Base-by-base conservation (phyloP, 2,329 filamentous ascomycete genomes). In the Verticillium albo-atrum region DNA sequence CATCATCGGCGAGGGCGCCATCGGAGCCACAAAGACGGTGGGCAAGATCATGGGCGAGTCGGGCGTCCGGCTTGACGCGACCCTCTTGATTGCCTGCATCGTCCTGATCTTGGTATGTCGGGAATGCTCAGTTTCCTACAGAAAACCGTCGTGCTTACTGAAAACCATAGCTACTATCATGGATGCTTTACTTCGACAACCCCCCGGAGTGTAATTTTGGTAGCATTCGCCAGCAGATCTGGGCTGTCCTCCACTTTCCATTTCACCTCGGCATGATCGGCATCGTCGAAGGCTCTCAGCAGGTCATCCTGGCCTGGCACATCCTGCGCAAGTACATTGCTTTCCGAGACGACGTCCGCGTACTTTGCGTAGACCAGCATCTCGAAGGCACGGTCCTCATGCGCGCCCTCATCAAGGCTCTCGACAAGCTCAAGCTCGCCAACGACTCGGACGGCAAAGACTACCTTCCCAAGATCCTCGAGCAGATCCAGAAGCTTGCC, bases 1-100 rank as follows among this genome's bases (percentile, higher is more conserved):
- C 56, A 83, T 86, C 55, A 82, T 85, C 63, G 82, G 83, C 2
- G 82, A 85, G 64, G 82, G 82, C 26, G 80, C 82, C 17, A 85
- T 85, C 60, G 78, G 79, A 10, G 74, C 82, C n/a, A 79, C 82
- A 42, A 78, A 77, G 65, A 77, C 74, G 6, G 61, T 71, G 17
- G 64, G 64, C 9, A 62, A 67, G 28, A 61, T 61, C 2, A 62
- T 62, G 58, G 54, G 60, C 2, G 56, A 58, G 12, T 61, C 30
- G 20, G 61, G 50, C 26, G 26, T 62, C 7, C 27, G 52, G 0
- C 58, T 58, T 17, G 60, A 63, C 5, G 60, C 58, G 3, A 57
- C 35, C 10, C 32, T 58, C 0, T 52, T 62, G 3, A 54, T 62
- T 7, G 54, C 59, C 1, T 61, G 60, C 58, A 60, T 64, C 34